phyloP scores from a whole-genome alignment of 148 eudicot genomes.

The Drosera capensis region DNA sequence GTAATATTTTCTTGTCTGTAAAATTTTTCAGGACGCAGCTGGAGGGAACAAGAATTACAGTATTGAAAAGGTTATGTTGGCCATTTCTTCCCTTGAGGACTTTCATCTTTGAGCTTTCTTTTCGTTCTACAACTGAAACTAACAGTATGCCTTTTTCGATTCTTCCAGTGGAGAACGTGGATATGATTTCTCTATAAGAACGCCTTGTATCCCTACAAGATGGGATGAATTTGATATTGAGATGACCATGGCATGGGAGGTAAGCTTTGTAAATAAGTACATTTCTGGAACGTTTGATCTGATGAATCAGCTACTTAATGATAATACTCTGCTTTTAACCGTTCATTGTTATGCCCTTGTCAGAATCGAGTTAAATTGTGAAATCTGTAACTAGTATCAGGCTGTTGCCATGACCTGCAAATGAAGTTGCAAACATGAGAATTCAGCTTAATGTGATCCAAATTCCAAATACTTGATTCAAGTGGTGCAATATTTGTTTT shows the following conservation, averaged over 20 bases:
- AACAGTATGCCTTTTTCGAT: constrained; percentile 5
- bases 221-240: constrained; percentile 84
- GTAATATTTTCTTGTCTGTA: constrained; percentile 4
- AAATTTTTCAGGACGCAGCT: constrained; percentile 63
- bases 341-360: no score
- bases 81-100: constrained; percentile 1
- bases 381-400: no score
- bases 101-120: constrained; percentile 4
- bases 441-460: no score
- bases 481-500: no score
- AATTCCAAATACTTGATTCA: no score
- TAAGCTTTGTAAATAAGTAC: constrained; percentile 14
- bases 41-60: constrained; percentile 93
- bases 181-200: constrained; percentile 74
- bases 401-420: no score
- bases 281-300: no score
- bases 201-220: constrained; percentile 90
- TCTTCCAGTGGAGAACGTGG: constrained; percentile 65
- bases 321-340: no score
- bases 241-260: constrained; percentile 95
- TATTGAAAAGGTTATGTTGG: constrained; percentile 44
- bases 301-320: no score
- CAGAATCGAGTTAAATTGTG: no score
- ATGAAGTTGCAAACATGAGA: no score
- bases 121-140: background rate